These are phyloP conservation scores for Murraya paniculata DNA, from an alignment of 345 rosid species.

Conservation along the genomic window DNA sequence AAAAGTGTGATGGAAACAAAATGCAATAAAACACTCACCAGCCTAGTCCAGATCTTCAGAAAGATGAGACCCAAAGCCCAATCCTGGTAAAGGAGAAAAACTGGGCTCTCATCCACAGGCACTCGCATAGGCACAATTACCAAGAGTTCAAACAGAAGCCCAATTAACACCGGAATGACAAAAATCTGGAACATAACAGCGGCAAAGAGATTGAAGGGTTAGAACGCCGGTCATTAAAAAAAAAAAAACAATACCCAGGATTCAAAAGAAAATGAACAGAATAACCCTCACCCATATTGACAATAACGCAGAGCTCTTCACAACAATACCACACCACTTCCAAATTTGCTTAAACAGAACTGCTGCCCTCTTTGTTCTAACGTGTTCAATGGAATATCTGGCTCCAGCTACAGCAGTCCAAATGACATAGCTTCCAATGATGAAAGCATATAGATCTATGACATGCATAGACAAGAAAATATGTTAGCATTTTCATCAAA, in stretches of 20 bases:
- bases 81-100: constrained; percentile 95
- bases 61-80: constrained; percentile 98
- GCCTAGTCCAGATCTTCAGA: constrained; percentile 97
- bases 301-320: constrained; percentile 77
- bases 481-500: constrained; percentile 17
- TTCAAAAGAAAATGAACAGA: neutral
- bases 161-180: constrained; percentile 91
- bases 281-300: constrained; percentile 79
- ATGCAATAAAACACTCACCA: constrained; percentile 42
- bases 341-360: constrained; percentile 69
- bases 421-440: constrained; percentile 90
- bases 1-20: neutral
- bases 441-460: constrained; percentile 87
- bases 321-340: constrained; percentile 87
- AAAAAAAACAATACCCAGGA: neutral
- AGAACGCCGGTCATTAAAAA: neutral
- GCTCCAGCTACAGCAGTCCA: constrained; percentile 92
- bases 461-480: constrained; percentile 9
- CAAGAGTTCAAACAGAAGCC: constrained; percentile 93
- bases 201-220: neutral
- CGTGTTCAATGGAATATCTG: constrained; percentile 76
- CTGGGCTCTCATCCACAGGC: constrained; percentile 99
- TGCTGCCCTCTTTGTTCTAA: constrained; percentile 68
- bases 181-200: constrained; percentile 51
- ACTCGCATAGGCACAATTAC: constrained; percentile 99